phyloP scores from a whole-genome alignment of 495 filamentous ascomycete species.

The Tirmania nivea region DNA sequence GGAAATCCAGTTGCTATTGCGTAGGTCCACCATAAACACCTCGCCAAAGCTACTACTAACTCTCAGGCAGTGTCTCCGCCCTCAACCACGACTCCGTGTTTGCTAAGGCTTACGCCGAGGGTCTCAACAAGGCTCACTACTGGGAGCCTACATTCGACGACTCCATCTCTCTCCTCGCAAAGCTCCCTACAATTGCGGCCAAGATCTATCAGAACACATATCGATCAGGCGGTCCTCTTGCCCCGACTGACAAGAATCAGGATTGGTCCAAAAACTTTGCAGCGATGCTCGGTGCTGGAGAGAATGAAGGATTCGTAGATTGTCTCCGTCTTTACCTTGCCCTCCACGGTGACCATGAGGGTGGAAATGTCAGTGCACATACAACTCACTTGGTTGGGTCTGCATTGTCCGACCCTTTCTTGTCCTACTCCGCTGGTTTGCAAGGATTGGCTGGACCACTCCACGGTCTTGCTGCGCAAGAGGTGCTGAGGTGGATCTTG shows the following conservation, averaged over 20 bases:
- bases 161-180: constrained; percentile 77
- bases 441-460: constrained; percentile 88
- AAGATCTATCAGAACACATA: constrained; percentile 91
- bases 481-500: constrained; percentile 86
- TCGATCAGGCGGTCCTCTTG: constrained; percentile 49
- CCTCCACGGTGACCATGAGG: constrained; percentile 94
- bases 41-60: neutral
- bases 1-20: too few species aligned
- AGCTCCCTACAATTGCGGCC: constrained; percentile 88
- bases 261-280: constrained; percentile 99
- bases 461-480: constrained; percentile 89
- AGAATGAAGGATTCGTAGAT: constrained; percentile 89
- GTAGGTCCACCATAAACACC: too few species aligned
- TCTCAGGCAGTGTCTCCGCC: constrained; percentile 79
- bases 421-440: constrained; percentile 86
- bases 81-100: constrained; percentile 84
- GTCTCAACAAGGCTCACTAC: constrained; percentile 82
- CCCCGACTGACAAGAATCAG: constrained; percentile 58
- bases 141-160: constrained; percentile 99
- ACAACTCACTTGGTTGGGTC: constrained; percentile 95
- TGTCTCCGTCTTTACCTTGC: constrained; percentile 81
- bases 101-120: constrained; percentile 76
- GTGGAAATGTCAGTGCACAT: constrained; percentile 92
- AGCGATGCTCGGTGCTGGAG: constrained; percentile 76
- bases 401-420: constrained; percentile 82